Base-by-base conservation (phyloP, 441 rosid genomes). In the Populus hybrid region DNA sequence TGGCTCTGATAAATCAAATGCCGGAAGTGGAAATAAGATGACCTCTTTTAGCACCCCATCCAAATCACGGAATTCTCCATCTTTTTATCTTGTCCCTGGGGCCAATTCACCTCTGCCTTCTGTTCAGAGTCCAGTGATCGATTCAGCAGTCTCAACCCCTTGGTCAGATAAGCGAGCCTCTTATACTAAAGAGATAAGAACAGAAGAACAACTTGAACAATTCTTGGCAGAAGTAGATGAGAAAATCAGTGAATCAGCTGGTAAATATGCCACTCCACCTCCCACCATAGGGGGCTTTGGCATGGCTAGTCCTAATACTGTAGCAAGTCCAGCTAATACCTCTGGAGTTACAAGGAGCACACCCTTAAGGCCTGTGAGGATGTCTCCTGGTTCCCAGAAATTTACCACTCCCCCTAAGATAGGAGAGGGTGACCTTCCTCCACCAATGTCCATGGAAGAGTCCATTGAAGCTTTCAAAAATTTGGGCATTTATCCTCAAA, bases 371-470 rank as follows among this genome's bases (percentile, higher is more conserved):
- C 88, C 91, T 69, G 98, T 95, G 78, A 89, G 98, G 87, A 90
- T 95, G 97, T 95, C 99, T 86, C 99, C 98, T 74, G 88, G 94
- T 79, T 93, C 93, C 69, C 98, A 94, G 85, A 95, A 95, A 79
- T 93, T 91, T 85, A 86, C 90, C 38, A 93, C 99, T 74, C 97
- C 99, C 64, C 97, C 97, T 42, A 94, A 95, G 88, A 95, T 94
- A 86, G 98, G 97, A 86, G 98, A 95, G 71, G 97, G 97, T 26
- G 97, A 96, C 24, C 88, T 92, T 85, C 98, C 98, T 82, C 84
- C 86, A 23, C 91, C 98, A 65, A 94, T 96, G 98, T 91, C 99
- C 73, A 81, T 94, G 82, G 97, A 94, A 86, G 97, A 90, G 80
- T 85, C 97, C 78, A 84, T 92, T 72, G 95, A 88, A 87, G 92